A percentile compares a stretch with the other conserved stretches of the same genome.
These are phyloP conservation scores for Epichloe uncinata DNA, from an alignment of 2,329 filamentous ascomycete genomes.

Conservation along the genomic window DNA sequence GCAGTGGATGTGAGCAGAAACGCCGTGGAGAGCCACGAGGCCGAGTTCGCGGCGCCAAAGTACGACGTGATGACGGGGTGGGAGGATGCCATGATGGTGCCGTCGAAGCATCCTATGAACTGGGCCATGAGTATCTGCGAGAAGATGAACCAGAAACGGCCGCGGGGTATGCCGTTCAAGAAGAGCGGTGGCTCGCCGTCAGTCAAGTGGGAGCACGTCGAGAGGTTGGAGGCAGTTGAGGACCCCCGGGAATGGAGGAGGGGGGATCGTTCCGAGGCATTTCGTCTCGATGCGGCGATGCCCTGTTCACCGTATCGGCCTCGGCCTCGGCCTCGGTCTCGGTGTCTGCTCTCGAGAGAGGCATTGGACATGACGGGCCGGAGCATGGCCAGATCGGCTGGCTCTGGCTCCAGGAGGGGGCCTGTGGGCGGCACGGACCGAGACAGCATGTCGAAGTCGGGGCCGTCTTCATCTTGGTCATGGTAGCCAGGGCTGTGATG, in stretches of 20 bases:
- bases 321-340: neutral
- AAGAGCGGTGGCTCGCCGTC: conserved; percentile 15
- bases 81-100: conserved; percentile 67
- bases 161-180: conserved; percentile 32
- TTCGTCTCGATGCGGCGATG: neutral
- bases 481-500: neutral
- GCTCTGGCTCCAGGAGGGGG: conserved; percentile 28
- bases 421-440: conserved; percentile 25
- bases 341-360: neutral
- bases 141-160: conserved; percentile 52
- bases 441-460: conserved; percentile 17
- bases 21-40: conserved; percentile 70
- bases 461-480: neutral
- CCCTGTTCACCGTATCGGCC: neutral
- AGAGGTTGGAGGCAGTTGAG: conserved; percentile 4
- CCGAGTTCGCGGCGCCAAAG: conserved; percentile 63
- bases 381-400: conserved; percentile 26
- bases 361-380: conserved; percentile 11
- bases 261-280: conserved; percentile 13
- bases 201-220: neutral
- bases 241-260: conserved; percentile 9
- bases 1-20: conserved; percentile 66
- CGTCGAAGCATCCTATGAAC: conserved; percentile 55
- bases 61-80: conserved; percentile 74
- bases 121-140: conserved; percentile 42